A percentile compares a stretch with the other conserved stretches of the same genome.
Conservation (phyloP, 352 stramenopile genomes). For the Peronosclerospora sorghi region DNA sequence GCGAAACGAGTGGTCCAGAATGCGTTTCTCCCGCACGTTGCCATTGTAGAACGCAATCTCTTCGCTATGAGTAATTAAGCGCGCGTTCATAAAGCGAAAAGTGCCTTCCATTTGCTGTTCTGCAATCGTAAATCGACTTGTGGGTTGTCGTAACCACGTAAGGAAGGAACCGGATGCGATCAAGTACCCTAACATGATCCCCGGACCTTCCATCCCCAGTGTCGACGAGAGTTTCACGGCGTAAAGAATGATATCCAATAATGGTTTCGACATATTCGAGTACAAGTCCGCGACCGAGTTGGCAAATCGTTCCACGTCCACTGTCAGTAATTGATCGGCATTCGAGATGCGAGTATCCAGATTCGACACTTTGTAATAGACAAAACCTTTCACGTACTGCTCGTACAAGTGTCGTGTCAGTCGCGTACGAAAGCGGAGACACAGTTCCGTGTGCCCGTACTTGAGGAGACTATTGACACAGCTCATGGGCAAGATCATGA, state of each 20-base stretch:
- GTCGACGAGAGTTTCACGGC: slow-evolving; percentile 46
- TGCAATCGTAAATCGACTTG: slow-evolving; percentile 66
- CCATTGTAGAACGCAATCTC: slow-evolving; percentile 88
- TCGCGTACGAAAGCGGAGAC: slow-evolving; percentile 70
- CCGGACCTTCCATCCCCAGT: slow-evolving; percentile 64
- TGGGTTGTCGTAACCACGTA: slow-evolving; percentile 60
- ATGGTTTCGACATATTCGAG: slow-evolving; percentile 79
- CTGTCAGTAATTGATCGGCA: slow-evolving; percentile 78
- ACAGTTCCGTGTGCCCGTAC: slow-evolving; percentile 72
- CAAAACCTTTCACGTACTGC: slow-evolving; percentile 82
- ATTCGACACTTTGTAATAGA: slow-evolving; percentile 88
- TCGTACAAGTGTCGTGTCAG: slow-evolving; percentile 74
- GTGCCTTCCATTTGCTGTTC: slow-evolving; percentile 77
- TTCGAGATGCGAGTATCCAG: slow-evolving; percentile 83
- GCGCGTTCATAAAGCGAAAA: slow-evolving; percentile 83
- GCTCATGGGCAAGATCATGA: slow-evolving; percentile 67
- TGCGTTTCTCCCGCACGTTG: slow-evolving; percentile 72
- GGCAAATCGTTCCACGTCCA: slow-evolving; percentile 79
- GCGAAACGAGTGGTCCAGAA: slow-evolving; percentile 62
- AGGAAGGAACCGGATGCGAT: slow-evolving; percentile 57
- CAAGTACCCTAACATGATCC: slow-evolving; percentile 62
- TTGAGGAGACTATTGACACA: slow-evolving; percentile 78
- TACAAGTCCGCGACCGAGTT: slow-evolving; percentile 81
- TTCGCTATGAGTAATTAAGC: slow-evolving; percentile 83
- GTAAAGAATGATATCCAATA: slow-evolving; percentile 80